Percentiles rank a stretch among this genome's conserved stretches.
These are phyloP conservation scores for Salvia sclarea DNA, from an alignment of 305 asterid genomes.

Conservation along the genomic window DNA sequence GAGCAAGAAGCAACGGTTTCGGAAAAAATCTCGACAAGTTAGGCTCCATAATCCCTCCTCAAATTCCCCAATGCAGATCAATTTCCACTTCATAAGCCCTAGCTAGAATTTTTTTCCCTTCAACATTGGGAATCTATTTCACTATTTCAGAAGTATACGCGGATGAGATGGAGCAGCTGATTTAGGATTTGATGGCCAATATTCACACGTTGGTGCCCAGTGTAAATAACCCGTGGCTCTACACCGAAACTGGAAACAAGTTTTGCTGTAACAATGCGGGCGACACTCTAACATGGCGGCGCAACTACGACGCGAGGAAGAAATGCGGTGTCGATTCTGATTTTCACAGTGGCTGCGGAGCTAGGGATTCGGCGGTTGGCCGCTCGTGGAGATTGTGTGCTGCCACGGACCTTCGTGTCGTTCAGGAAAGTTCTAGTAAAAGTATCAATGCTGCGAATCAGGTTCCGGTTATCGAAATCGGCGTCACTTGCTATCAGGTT, in stretches of 20 bases:
- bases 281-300: constrained; percentile 34
- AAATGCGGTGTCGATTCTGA: constrained; percentile 33
- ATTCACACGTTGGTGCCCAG: constrained; percentile 42
- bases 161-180: constrained; percentile 41
- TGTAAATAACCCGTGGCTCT: constrained; percentile 36
- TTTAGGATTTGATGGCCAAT: constrained; percentile 52
- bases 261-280: constrained; percentile 27
- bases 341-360: constrained; percentile 35
- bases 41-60: constrained; percentile 16
- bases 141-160: neutral
- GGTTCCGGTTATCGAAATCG: constrained; percentile 65
- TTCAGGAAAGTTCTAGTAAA: constrained; percentile 40
- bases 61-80: constrained; percentile 26
- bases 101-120: constrained; percentile 8
- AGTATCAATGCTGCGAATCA: constrained; percentile 42
- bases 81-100: constrained; percentile 24
- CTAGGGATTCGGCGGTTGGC: constrained; percentile 43
- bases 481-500: constrained; percentile 94
- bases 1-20: constrained; percentile 19
- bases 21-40: constrained; percentile 16
- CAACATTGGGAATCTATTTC: constrained; percentile 1
- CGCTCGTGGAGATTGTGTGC: constrained; percentile 55
- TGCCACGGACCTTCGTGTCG: constrained; percentile 55
- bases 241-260: constrained; percentile 29
- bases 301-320: constrained; percentile 30